Evolutionary conservation across 2,329 filamentous ascomycete species (phyloP).

Genomic region (Apiospora arundinis): DNA sequence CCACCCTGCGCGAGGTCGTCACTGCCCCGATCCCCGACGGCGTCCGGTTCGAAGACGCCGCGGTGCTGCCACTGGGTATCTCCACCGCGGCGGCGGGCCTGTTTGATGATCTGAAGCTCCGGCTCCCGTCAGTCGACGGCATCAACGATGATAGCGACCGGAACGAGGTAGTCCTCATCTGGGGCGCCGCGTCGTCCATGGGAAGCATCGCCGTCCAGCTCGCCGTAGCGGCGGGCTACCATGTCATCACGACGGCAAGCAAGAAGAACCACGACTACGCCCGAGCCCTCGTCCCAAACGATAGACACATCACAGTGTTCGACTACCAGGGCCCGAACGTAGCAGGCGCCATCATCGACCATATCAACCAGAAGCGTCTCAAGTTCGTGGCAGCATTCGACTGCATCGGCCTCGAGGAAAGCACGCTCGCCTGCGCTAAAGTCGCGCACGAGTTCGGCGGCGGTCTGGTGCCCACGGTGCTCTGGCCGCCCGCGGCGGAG

Average conservation of each 20-base stretch:
- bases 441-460: slow-evolving; percentile 10
- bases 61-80: slow-evolving; percentile 36
- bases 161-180: slow-evolving; percentile 45
- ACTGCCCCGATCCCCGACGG: slow-evolving; percentile 29
- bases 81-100: slow-evolving; percentile 36
- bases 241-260: slow-evolving; percentile 49
- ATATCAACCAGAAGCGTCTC: slow-evolving; percentile 27
- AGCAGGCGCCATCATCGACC: slow-evolving; percentile 37
- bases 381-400: slow-evolving; percentile 28
- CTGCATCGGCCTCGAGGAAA: slow-evolving; percentile 29
- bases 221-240: slow-evolving; percentile 49
- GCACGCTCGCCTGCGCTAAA: neutral
- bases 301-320: slow-evolving; percentile 40
- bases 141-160: slow-evolving; percentile 24
- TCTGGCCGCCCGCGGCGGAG: slow-evolving; percentile 25
- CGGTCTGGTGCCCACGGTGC: neutral
- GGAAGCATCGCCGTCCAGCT: slow-evolving; percentile 55
- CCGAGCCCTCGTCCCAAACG: slow-evolving; percentile 45
- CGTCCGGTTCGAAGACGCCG: slow-evolving; percentile 31
- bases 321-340: slow-evolving; percentile 46
- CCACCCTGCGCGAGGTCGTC: slow-evolving; percentile 23
- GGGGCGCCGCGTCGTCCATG: slow-evolving; percentile 53
- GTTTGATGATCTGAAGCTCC: slow-evolving; percentile 33
- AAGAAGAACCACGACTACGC: slow-evolving; percentile 48
- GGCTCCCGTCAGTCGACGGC: slow-evolving; percentile 29